Evolutionary conservation across 75 land plant genomes (phyloP).

Genomic region (Cryptomeria japonica): DNA sequence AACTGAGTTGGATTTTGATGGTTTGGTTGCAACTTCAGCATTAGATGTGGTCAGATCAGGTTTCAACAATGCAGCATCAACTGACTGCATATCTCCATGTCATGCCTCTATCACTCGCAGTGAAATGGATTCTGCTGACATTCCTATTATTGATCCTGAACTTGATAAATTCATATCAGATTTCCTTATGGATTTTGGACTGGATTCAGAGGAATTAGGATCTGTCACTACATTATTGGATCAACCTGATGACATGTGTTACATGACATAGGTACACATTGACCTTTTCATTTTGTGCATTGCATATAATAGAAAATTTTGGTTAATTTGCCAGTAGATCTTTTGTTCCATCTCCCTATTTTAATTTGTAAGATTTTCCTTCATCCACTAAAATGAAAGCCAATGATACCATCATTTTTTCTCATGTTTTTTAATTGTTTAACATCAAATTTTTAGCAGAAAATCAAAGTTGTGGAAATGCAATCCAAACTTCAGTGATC

Average conservation of each 20-base stretch:
- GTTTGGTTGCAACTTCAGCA: background rate
- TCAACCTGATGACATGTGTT: background rate
- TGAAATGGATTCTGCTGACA: background rate
- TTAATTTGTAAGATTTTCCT: too few relatives aligned
- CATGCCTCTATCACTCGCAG: background rate
- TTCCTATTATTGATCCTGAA: slow-evolving; percentile 5
- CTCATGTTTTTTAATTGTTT: too few relatives aligned
- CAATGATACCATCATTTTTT: too few relatives aligned
- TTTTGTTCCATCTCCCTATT: too few relatives aligned
- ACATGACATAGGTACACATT: background rate
- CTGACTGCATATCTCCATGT: background rate
- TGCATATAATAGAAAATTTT: too few relatives aligned
- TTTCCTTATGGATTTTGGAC: background rate
- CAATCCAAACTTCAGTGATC: too few relatives aligned
- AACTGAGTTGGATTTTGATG: slow-evolving; percentile 1
- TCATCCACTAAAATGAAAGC: too few relatives aligned
- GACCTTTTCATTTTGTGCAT: too few relatives aligned
- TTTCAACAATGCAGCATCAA: background rate
- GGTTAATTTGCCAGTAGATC: too few relatives aligned
- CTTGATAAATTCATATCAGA: slow-evolving; percentile 12
- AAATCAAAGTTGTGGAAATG: too few relatives aligned
- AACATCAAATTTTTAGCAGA: too few relatives aligned
- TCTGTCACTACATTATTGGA: background rate
- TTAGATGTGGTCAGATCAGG: background rate
- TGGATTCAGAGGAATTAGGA: background rate